Conservation (phyloP, 345 rosid species). For the Eucalyptus albens region DNA sequence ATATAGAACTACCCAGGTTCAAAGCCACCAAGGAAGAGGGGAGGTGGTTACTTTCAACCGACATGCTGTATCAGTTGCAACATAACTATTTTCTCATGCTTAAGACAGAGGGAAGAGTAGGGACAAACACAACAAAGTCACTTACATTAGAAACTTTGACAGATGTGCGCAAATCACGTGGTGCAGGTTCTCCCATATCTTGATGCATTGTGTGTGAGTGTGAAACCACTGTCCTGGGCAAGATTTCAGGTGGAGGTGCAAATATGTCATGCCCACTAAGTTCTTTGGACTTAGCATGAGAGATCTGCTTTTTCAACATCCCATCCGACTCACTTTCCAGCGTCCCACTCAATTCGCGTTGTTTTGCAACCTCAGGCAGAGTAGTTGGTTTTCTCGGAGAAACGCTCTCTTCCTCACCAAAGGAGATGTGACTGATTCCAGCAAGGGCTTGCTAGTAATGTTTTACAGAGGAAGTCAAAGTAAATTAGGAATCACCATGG, state of each 20-base stretch:
- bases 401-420: conserved; percentile 64
- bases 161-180: conserved; percentile 13
- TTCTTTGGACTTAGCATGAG: conserved; percentile 85
- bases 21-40: neutral
- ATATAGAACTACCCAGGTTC: neutral
- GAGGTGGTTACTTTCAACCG: neutral
- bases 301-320: conserved; percentile 65
- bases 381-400: conserved; percentile 67
- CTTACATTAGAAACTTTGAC: conserved; percentile 10
- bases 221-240: conserved; percentile 51
- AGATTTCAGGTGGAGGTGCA: conserved; percentile 93
- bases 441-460: conserved; percentile 60
- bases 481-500: neutral
- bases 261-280: conserved; percentile 91
- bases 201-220: conserved; percentile 59
- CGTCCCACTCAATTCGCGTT: conserved; percentile 88
- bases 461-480: neutral
- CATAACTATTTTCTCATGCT: neutral
- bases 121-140: neutral
- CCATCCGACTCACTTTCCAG: conserved; percentile 48
- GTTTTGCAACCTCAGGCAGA: conserved; percentile 80
- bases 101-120: neutral
- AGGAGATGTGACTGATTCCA: conserved; percentile 91
- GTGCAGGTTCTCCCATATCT: conserved; percentile 42
- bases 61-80: neutral